Percentiles rank a stretch among this genome's conserved stretches.
Conservation (phyloP, 768 basidiomycete species). For the Serendipita vermifera region DNA sequence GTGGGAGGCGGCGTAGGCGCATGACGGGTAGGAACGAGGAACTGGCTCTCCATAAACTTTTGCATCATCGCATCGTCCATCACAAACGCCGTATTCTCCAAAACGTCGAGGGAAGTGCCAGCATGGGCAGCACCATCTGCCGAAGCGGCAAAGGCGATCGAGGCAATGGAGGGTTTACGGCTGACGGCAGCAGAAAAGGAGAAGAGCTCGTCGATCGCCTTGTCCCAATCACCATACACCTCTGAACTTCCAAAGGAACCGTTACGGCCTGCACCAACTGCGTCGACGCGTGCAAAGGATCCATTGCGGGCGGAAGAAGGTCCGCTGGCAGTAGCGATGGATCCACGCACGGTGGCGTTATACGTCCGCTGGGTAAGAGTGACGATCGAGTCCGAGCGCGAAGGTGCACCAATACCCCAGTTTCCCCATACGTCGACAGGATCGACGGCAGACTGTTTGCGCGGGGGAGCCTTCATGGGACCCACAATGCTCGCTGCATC, state of each 20-base stretch:
- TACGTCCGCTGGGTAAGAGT: neutral
- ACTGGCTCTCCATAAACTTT: slow-evolving; percentile 8
- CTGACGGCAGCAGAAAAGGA: neutral
- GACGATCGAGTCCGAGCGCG: slow-evolving; percentile 6
- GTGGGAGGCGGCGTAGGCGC: neutral
- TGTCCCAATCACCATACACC: slow-evolving; percentile 1
- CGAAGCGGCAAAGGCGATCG: neutral
- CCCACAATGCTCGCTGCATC: no score
- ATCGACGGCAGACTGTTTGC: neutral
- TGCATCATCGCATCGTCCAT: slow-evolving; percentile 2
- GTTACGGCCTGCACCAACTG: neutral
- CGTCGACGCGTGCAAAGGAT: neutral
- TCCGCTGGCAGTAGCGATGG: no score
- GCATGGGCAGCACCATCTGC: neutral
- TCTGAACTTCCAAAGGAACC: neutral
- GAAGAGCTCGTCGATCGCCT: slow-evolving; percentile 7
- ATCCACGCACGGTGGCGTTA: slow-evolving; percentile 4
- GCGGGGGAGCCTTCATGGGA: no score
- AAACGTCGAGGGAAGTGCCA: neutral
- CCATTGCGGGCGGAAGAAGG: neutral
- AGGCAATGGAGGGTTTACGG: slow-evolving; percentile 4
- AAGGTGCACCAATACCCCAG: slow-evolving; percentile 7
- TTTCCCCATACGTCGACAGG: neutral
- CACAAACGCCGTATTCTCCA: neutral
- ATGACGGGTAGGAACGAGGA: neutral